Percentiles rank a stretch among this genome's conserved stretches.
These are phyloP conservation scores for Trichoderma sp. DNA, from an alignment of 2,329 filamentous ascomycete genomes.

Conservation along the genomic window DNA sequence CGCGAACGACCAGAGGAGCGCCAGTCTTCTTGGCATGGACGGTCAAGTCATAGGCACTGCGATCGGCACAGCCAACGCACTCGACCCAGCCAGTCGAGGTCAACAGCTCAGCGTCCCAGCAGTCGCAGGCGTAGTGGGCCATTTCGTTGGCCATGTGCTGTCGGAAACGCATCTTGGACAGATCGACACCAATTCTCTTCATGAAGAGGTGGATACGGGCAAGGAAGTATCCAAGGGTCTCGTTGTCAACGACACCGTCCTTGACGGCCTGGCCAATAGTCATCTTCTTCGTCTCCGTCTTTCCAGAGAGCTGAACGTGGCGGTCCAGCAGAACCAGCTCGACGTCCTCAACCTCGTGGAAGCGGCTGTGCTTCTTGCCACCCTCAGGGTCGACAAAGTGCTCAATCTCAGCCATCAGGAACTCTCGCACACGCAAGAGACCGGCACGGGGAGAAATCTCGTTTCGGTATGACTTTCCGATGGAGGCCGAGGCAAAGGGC, in stretches of 20 bases:
- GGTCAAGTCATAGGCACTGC: constrained; percentile 89
- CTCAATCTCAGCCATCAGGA: constrained; percentile 98
- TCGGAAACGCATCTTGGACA: constrained; percentile 87
- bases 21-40: constrained; percentile 95
- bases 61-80: constrained; percentile 94
- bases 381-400: constrained; percentile 95
- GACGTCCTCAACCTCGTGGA: constrained; percentile 79
- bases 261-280: constrained; percentile 85
- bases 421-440: constrained; percentile 91
- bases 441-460: constrained; percentile 94
- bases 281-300: constrained; percentile 72
- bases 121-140: constrained; percentile 93
- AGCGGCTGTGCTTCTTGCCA: constrained; percentile 91
- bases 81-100: constrained; percentile 97
- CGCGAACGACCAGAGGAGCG: constrained; percentile 79
- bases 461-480: constrained; percentile 97
- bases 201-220: constrained; percentile 92
- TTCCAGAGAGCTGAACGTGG: constrained; percentile 81
- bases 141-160: constrained; percentile 85
- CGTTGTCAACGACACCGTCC: constrained; percentile 85
- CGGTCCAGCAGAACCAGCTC: constrained; percentile 84
- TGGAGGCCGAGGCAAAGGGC: constrained; percentile 95
- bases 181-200: constrained; percentile 82
- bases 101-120: constrained; percentile 93
- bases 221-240: constrained; percentile 97